Percentiles rank a stretch among this genome's conserved stretches.
Evolutionary conservation across 1,284 basidiomycete genomes (phyloP).

Genomic region (Apiotrichum gracile): DNA sequence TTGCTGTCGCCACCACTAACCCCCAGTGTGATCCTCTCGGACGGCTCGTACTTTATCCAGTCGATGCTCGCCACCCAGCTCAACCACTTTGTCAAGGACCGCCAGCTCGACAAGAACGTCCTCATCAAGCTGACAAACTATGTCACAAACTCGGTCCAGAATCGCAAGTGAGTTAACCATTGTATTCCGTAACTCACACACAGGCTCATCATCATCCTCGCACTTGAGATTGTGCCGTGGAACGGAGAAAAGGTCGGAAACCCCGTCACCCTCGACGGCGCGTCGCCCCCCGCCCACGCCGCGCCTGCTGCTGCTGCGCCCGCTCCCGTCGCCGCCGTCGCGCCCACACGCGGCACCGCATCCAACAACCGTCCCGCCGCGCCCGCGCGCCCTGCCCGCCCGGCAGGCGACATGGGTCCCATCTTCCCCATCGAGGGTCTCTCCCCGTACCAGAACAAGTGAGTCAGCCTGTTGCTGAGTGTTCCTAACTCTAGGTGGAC

Average conservation of each 20-base stretch:
- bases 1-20: neutral
- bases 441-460: slow-evolving; percentile 94
- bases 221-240: slow-evolving; percentile 56
- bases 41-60: slow-evolving; percentile 76
- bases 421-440: slow-evolving; percentile 88
- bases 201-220: slow-evolving; percentile 81
- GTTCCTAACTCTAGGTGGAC: slow-evolving; percentile 59
- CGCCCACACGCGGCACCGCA: slow-evolving; percentile 21
- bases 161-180: slow-evolving; percentile 60
- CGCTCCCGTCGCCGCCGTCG: too few species aligned
- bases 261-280: slow-evolving; percentile 53
- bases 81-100: slow-evolving; percentile 67
- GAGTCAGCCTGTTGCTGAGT: slow-evolving; percentile 12
- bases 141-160: slow-evolving; percentile 78
- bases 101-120: slow-evolving; percentile 64
- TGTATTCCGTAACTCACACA: slow-evolving; percentile 2
- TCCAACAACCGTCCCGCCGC: slow-evolving; percentile 19
- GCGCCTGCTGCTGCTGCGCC: slow-evolving; percentile 21
- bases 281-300: slow-evolving; percentile 27
- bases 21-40: slow-evolving; percentile 53
- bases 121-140: slow-evolving; percentile 70
- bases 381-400: slow-evolving; percentile 18
- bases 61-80: slow-evolving; percentile 93
- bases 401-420: slow-evolving; percentile 45
- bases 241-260: slow-evolving; percentile 66